Evolutionary conservation across 129 eudicot genomes (phyloP).

Genomic region (Smallanthus sonchifolius): DNA sequence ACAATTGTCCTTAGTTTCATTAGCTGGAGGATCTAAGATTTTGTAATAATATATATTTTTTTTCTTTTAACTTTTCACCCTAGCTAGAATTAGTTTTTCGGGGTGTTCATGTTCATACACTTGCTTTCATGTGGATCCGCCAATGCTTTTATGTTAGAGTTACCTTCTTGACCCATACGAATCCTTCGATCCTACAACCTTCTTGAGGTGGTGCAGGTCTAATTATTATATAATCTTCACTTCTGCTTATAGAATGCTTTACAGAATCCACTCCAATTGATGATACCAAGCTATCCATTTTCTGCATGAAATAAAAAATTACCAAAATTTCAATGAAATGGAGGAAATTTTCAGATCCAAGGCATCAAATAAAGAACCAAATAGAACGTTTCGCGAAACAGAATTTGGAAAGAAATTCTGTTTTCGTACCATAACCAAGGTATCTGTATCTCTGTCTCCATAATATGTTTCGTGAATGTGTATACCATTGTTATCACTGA

Average conservation of each 20-base stretch:
- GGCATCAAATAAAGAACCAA: not conserved
- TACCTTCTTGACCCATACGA: conserved; percentile 81
- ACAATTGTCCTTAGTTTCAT: not conserved
- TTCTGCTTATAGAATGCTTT: conserved; percentile 25
- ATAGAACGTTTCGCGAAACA: not conserved
- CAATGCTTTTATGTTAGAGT: not conserved
- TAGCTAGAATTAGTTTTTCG: too few relatives aligned
- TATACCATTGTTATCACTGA: conserved; percentile 61
- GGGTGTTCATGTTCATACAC: not conserved
- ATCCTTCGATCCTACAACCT: conserved; percentile 94
- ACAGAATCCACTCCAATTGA: conserved; percentile 42
- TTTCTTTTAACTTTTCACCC: not conserved
- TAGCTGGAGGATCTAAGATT: not conserved
- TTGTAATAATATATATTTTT: not conserved
- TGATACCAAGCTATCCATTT: conserved; percentile 58
- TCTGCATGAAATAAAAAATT: conserved; percentile 37
- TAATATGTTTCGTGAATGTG: conserved; percentile 89
- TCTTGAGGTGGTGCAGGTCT: conserved; percentile 70
- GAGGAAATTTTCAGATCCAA: not conserved
- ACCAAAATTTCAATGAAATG: not conserved
- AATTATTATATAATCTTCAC: conserved; percentile 26
- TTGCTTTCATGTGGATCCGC: not conserved
- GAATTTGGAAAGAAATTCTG: not conserved
- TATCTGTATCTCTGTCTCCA: conserved; percentile 91
- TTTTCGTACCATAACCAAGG: conserved; percentile 59